Evolutionary conservation across 345 rosid species (phyloP), one percentile per base, ranked within the genome.

Genomic region (Garcia nutans): DNA sequence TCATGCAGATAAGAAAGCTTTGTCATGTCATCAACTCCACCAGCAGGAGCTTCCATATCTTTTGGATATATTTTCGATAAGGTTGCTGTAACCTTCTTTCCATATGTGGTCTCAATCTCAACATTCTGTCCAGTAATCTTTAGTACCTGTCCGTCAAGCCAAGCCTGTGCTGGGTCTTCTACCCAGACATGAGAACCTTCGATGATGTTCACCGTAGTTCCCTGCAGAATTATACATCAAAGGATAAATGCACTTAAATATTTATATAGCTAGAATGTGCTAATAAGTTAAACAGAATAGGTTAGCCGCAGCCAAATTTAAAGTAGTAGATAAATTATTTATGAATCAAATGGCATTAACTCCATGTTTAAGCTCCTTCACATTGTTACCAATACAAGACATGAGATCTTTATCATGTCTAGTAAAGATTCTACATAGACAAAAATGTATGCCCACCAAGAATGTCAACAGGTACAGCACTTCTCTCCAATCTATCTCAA

Each of bases 21-120:
- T 73, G 97, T 92, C 98, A 94, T 94, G 85, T 92, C 98, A 90
- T 94, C 98, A 75, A 94, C 97, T 62, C 98, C 98, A 47, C 96
- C 98, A 26, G 96, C 84, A 22, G 97, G 94, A 77, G 97, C 97
- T 87, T 94, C 98, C 81, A 86, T 81, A 79, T 94, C 98, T 59
- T 91, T 91, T 15, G 98, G 98, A 71, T 88, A 91, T 77, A 91
- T 68, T 81, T 87, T 92, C 44, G 97, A 87, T 73, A 94, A 68
- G 41, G 83, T 88, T 67, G 91, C 88, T 41, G 86, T 89, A 71
- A 94, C 62, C 92, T 82, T 90, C 77, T 93, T 95, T 19, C 99
- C 93, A 67, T 65, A 65, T 16, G 80, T 79, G 65, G 88, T 73
- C 66, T 82, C 76, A 49, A 95, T 76, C 65, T 84, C 86, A 45